These are phyloP conservation scores for Salvia sclarea DNA, from an alignment of 305 asterid species.

Conservation along the genomic window DNA sequence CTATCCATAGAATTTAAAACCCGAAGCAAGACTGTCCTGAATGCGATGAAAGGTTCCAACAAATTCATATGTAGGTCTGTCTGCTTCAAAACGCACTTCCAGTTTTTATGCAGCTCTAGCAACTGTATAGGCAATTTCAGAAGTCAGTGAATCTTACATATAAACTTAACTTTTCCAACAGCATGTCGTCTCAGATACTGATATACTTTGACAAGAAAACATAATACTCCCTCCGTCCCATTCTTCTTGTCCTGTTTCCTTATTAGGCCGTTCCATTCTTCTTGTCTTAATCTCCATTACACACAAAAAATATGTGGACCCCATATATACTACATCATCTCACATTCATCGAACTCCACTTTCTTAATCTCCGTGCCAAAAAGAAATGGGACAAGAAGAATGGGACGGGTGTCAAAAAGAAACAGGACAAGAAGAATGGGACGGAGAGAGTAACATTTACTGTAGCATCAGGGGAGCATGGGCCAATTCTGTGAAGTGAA, in stretches of 20 bases:
- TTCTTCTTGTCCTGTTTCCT: too few relatives aligned
- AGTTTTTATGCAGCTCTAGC: conserved; percentile 64
- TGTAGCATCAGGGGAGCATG: conserved; percentile 12
- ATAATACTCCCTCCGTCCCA: too few relatives aligned
- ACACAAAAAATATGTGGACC: too few relatives aligned
- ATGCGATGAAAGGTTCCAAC: conserved; percentile 92
- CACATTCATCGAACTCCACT: too few relatives aligned
- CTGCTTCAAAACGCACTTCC: conserved; percentile 73
- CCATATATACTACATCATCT: too few relatives aligned
- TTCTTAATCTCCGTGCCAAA: too few relatives aligned
- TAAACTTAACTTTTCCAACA: conserved; percentile 11
- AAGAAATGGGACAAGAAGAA: too few relatives aligned
- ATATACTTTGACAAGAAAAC: conserved; percentile 11
- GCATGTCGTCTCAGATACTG: conserved; percentile 15
- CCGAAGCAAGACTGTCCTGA: conserved; percentile 81
- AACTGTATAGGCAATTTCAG: conserved; percentile 51
- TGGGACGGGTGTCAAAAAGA: too few relatives aligned
- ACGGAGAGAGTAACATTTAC: too few relatives aligned
- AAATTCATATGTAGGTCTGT: conserved; percentile 88
- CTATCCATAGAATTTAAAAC: conserved; percentile 61
- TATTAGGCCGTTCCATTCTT: too few relatives aligned
- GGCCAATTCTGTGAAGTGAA: conserved; percentile 27
- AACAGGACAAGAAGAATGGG: too few relatives aligned
- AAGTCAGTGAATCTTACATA: conserved; percentile 29
- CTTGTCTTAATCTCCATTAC: too few relatives aligned